Evolutionary conservation across 177 flowering plant species (phyloP).

Genomic region (Vitis hybrid): DNA sequence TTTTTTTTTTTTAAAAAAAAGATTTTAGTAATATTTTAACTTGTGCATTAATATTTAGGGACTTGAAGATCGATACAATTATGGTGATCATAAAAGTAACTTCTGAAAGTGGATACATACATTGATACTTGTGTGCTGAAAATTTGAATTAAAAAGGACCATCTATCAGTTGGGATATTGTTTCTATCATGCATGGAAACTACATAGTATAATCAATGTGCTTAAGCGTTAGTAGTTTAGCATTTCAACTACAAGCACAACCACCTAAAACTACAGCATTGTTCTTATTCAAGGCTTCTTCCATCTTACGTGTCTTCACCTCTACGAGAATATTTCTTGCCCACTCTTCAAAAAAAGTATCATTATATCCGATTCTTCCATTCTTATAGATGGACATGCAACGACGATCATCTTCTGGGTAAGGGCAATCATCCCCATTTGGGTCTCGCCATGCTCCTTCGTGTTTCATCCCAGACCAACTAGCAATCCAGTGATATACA

Average conservation of each 20-base stretch:
- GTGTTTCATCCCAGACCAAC: conserved; percentile 82
- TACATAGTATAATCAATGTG: too few species aligned
- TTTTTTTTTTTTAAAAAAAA: too few species aligned
- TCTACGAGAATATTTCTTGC: conserved; percentile 42
- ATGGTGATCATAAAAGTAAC: too few species aligned
- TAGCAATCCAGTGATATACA: conserved; percentile 71
- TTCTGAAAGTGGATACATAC: too few species aligned
- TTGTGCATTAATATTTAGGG: too few species aligned
- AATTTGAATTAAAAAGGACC: too few species aligned
- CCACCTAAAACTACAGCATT: background rate
- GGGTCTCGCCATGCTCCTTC: conserved; percentile 83
- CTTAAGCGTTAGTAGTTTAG: too few species aligned
- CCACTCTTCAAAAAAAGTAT: conserved; percentile 61
- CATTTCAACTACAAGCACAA: conserved; percentile 14
- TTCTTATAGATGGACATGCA: conserved; percentile 62
- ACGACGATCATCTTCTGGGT: conserved; percentile 44
- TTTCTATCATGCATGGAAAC: too few species aligned
- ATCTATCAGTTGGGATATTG: too few species aligned
- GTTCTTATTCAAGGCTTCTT: conserved; percentile 15
- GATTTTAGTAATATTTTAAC: too few species aligned
- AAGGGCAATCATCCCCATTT: conserved; percentile 48
- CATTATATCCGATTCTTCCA: conserved; percentile 59
- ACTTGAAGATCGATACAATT: too few species aligned
- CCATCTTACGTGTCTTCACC: conserved; percentile 35
- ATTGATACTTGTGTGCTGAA: too few species aligned